Evolutionary conservation across 1,284 basidiomycete genomes (phyloP).

Genomic region (Cryptococcus neoformans): DNA sequence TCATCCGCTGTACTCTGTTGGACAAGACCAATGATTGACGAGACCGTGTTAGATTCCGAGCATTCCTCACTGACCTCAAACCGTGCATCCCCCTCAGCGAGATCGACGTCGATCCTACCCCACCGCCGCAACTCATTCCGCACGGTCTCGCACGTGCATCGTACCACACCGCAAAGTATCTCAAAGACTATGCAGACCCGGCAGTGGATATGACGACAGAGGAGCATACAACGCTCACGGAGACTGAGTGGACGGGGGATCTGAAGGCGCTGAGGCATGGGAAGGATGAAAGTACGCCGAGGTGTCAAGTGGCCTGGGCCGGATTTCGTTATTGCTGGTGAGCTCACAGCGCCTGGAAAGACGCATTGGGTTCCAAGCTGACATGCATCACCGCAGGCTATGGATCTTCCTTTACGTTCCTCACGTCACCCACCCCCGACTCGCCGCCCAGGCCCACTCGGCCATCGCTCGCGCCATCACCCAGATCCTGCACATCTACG

Average conservation of each 20-base stretch:
- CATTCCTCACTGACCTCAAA: conserved; percentile 17
- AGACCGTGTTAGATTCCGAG: conserved; percentile 14
- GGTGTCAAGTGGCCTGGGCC: conserved; percentile 14
- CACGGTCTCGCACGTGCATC: conserved; percentile 11
- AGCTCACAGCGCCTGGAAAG: background rate
- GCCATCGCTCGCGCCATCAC: conserved; percentile 12
- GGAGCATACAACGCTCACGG: conserved; percentile 13
- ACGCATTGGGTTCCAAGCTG: background rate
- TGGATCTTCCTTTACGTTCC: conserved; percentile 20
- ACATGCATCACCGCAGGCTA: conserved; percentile 11
- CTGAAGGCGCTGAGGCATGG: conserved; percentile 14
- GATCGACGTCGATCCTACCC: conserved; percentile 21
- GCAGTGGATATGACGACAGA: conserved; percentile 18
- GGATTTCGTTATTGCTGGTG: conserved; percentile 27
- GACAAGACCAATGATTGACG: background rate
- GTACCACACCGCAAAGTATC: conserved; percentile 11
- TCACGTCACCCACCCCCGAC: conserved; percentile 10
- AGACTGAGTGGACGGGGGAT: conserved; percentile 15
- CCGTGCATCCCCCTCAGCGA: conserved; percentile 18
- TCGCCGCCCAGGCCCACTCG: conserved; percentile 10
- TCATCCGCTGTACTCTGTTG: background rate
- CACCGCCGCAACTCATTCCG: conserved; percentile 9
- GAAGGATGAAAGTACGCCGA: background rate
- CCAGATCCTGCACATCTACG: conserved; percentile 20
- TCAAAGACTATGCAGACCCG: conserved; percentile 20